phyloP scores from a whole-genome alignment of 169 alveolate genomes.

The Plasmodium falciparum region DNA sequence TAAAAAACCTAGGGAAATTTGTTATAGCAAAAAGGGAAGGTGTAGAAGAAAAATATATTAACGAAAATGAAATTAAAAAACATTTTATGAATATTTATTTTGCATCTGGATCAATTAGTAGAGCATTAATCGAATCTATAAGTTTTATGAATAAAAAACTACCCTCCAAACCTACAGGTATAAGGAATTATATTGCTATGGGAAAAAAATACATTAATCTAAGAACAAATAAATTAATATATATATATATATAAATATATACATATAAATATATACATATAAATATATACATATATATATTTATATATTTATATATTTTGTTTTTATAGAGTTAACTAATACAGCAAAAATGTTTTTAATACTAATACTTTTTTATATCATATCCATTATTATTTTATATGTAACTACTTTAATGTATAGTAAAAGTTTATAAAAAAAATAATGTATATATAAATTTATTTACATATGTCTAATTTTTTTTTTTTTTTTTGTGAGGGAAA shows the following conservation, averaged over 20 bases:
- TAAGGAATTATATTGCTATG: background rate
- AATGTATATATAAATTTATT: background rate
- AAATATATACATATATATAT: too few species aligned
- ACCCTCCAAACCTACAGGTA: conserved; percentile 72
- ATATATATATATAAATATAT: background rate
- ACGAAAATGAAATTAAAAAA: conserved; percentile 48
- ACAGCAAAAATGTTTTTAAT: conserved; percentile 73
- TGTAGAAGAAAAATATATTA: conserved; percentile 59
- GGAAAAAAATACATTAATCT: conserved; percentile 1
- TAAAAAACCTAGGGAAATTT: conserved; percentile 45
- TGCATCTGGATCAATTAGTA: conserved; percentile 69
- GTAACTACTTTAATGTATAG: conserved; percentile 41
- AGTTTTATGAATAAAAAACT: conserved; percentile 39
- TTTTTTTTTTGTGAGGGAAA: conserved; percentile 6
- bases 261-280: too few species aligned
- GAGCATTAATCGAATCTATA: conserved; percentile 50
- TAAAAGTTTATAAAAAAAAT: conserved; percentile 3
- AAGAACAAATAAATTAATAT: background rate
- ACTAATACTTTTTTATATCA: conserved; percentile 48
- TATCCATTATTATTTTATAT: conserved; percentile 64
- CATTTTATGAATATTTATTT: conserved; percentile 55
- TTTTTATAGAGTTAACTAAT: conserved; percentile 52
- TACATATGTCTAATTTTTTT: background rate
- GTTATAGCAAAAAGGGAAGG: conserved; percentile 73
- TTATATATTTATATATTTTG: background rate